Base-by-base conservation (phyloP, 768 basidiomycete species). In the Lactarius vividus region DNA sequence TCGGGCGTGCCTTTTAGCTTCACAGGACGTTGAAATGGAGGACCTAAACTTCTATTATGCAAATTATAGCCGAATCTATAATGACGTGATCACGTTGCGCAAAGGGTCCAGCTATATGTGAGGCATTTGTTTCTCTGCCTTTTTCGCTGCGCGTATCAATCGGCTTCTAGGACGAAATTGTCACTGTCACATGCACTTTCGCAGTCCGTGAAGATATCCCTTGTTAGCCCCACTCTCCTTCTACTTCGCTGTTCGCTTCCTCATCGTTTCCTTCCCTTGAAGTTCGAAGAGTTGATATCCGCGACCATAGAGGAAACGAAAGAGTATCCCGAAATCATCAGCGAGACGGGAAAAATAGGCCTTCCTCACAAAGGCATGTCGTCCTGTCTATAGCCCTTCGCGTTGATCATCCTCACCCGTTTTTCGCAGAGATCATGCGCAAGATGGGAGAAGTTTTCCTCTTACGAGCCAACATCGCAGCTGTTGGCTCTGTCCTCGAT, bases 31-130 rank as follows among this genome's bases (percentile, higher is more conserved):
- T 31, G 95, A 98, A 77, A 95, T 93, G 91, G 96, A 98, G 80
- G 96, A 98, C 73, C 79, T 98, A 39, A 96, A 96, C 77, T 97
- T 88, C 76, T 98, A 98, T 73, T 96, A 96, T 74, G 96, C 96
- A 8, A 94, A 95, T 72, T 98, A 98, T 74, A 96, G 94, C 74
- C 87, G 96, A 72, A 97, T 97, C 73, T 98, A 96, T 77, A 98
- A 98, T 79, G 96, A 98, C 77, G 96, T 98, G 49, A 97, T 98
- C 65, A 93, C 96, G 3, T 82, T 97, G 42, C 87, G 94, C 64
- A 93, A 92, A 75, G 95, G 95, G 33, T 97, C 96, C 13, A 89
- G 94, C 68, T 96, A 95, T 76, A 96, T 98, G 96, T 96, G 71
- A 71, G 91, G 76, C 54, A 69, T 72, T 63, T 62, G 63, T 61